Conservation (phyloP, 2,329 filamentous ascomycete species). For the Fusarium agapanthi region DNA sequence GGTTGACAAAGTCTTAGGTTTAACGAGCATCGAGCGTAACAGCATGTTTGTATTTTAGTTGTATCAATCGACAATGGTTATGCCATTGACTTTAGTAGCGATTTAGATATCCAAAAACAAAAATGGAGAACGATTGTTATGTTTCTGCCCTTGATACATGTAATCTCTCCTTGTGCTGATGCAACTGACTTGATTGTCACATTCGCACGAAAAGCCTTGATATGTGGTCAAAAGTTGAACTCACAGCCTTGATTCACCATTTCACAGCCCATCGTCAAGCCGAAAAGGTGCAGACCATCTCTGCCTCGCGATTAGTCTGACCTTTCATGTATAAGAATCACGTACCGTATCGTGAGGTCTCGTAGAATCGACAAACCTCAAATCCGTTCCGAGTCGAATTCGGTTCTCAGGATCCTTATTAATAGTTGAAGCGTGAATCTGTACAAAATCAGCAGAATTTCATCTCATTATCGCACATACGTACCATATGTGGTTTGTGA, state of each 20-base stretch:
- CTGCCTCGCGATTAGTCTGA: not conserved
- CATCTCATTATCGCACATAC: not conserved
- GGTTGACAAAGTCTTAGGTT: slow-evolving; percentile 5
- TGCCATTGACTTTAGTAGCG: not conserved
- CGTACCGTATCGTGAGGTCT: slow-evolving; percentile 19
- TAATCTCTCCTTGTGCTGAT: not conserved
- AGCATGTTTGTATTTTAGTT: not conserved
- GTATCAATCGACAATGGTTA: not conserved
- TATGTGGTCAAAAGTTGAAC: not conserved
- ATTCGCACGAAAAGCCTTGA: not conserved
- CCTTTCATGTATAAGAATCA: not conserved
- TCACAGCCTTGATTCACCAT: no score
- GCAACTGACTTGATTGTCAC: not conserved
- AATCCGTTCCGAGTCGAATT: slow-evolving; percentile 23
- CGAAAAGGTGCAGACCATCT: slow-evolving; percentile 9
- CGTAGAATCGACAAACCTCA: slow-evolving; percentile 22
- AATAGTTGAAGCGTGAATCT: slow-evolving; percentile 26
- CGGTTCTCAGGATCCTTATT: slow-evolving; percentile 18
- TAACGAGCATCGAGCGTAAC: not conserved
- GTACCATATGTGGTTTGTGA: slow-evolving; percentile 43
- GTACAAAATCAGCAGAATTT: not conserved
- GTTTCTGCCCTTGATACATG: not conserved
- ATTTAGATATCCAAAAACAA: not conserved
- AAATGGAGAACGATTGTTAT: not conserved
- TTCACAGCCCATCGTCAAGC: slow-evolving; percentile 1